Percentiles rank a stretch among this genome's conserved stretches.
Conservation (phyloP, 139 green algal genomes). For the Chlorella sp. region DNA sequence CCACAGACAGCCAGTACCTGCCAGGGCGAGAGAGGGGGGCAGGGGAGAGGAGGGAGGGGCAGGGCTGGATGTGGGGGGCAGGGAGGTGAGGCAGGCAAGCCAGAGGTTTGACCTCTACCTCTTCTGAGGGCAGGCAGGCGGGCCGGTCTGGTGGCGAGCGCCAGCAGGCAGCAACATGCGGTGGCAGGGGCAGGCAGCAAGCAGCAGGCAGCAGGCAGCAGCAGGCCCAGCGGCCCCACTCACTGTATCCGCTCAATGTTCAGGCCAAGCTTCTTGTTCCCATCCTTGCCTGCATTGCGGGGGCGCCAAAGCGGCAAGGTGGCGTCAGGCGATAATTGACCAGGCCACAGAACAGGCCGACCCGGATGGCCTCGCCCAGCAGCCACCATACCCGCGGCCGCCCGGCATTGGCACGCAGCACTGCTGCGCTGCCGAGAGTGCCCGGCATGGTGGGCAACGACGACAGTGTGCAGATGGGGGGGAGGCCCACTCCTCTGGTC, state of each 20-base stretch:
- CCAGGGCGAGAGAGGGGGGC: background rate
- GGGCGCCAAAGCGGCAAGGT: background rate
- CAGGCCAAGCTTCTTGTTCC: constrained; percentile 87
- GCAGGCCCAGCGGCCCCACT: background rate
- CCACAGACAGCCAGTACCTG: constrained; percentile 89
- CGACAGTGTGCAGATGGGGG: no score
- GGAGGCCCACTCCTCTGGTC: no score
- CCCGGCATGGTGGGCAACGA: no score
- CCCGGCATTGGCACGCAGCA: background rate
- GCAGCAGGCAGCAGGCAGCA: background rate
- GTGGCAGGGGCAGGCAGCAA: background rate
- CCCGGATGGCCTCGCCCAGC: background rate
- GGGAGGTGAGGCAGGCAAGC: background rate
- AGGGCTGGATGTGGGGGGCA: background rate
- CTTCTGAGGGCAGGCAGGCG: background rate
- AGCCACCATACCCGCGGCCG: background rate
- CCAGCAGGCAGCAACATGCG: no score
- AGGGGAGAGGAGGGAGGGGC: background rate
- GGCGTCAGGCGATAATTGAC: background rate
- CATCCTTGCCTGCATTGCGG: constrained; percentile 69
- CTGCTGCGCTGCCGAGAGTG: background rate
- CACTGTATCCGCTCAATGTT: constrained; percentile 84
- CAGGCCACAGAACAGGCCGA: background rate
- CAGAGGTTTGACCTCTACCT: background rate
- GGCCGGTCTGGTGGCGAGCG: background rate